A percentile compares a stretch with the other conserved stretches of the same genome.
Evolutionary conservation across 192 early-diverging fungal species (phyloP).

Genomic region (Linnemannia schmuckeri): DNA sequence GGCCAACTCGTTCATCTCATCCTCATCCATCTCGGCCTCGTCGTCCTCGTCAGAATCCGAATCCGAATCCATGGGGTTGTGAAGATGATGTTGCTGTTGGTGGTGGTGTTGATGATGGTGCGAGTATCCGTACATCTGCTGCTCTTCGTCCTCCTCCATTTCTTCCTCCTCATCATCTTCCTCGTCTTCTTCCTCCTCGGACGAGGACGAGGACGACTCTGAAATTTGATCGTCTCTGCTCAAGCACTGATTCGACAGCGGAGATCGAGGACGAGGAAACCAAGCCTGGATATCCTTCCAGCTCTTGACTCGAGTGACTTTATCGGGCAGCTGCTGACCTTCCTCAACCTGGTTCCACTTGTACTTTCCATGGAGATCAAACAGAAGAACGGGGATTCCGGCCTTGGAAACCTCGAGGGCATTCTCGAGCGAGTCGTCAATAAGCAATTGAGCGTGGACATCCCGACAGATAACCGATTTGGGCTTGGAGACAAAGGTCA

Average conservation of each 20-base stretch:
- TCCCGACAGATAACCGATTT: slow-evolving; percentile 70
- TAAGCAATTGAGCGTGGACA: slow-evolving; percentile 67
- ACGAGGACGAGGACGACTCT: slow-evolving; percentile 12
- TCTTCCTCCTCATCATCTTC: slow-evolving; percentile 47
- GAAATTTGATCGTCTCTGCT: slow-evolving; percentile 29
- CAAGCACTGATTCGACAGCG: slow-evolving; percentile 45
- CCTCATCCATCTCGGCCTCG: slow-evolving; percentile 30
- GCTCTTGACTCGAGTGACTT: slow-evolving; percentile 62
- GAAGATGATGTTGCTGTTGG: slow-evolving; percentile 24
- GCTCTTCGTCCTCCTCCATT: slow-evolving; percentile 21
- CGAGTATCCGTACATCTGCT: slow-evolving; percentile 7
- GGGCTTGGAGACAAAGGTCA: slow-evolving; percentile 65
- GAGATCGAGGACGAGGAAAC: slow-evolving; percentile 64
- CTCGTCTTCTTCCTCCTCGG: slow-evolving; percentile 37
- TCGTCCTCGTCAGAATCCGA: slow-evolving; percentile 39
- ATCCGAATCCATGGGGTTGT: slow-evolving; percentile 27
- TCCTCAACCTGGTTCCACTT: slow-evolving; percentile 60
- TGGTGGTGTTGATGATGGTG: slow-evolving; percentile 1
- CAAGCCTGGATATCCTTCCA: slow-evolving; percentile 66
- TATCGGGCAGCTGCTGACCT: slow-evolving; percentile 52
- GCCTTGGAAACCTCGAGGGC: slow-evolving; percentile 64
- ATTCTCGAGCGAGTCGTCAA: slow-evolving; percentile 69
- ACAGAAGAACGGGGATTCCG: slow-evolving; percentile 67
- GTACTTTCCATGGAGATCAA: slow-evolving; percentile 67
- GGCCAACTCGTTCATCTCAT: slow-evolving; percentile 28